Conservation (phyloP, 2,329 filamentous ascomycete genomes). For the Aspergillus latus region DNA sequence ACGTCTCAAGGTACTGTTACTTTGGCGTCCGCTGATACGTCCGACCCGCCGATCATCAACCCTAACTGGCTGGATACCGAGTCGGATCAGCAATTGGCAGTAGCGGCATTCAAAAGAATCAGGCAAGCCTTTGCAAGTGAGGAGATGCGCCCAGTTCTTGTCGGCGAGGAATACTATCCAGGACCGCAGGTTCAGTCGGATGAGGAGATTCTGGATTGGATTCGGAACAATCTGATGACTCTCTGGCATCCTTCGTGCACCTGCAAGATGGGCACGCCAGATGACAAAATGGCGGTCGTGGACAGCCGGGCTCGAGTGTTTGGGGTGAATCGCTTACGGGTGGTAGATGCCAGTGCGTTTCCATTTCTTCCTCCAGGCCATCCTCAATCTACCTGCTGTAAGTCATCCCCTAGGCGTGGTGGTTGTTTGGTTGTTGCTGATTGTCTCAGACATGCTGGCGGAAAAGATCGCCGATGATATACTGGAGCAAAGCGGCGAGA, state of each 20-base stretch:
- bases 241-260: constrained; percentile 33
- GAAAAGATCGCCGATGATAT: constrained; percentile 39
- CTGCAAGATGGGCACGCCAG: constrained; percentile 31
- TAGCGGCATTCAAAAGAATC: constrained; percentile 46
- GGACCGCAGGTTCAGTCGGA: constrained; percentile 42
- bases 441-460: constrained; percentile 33
- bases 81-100: constrained; percentile 45
- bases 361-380: constrained; percentile 43
- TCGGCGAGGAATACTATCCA: constrained; percentile 41
- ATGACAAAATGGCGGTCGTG: constrained; percentile 33
- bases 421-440: not conserved
- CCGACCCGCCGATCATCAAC: constrained; percentile 46
- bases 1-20: constrained; percentile 49
- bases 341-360: constrained; percentile 39
- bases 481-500: not conserved
- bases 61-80: constrained; percentile 48
- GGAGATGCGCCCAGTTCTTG: constrained; percentile 30
- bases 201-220: constrained; percentile 41
- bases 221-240: constrained; percentile 30
- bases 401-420: constrained; percentile 5
- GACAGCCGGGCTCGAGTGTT: constrained; percentile 32
- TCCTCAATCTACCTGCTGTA: constrained; percentile 38
- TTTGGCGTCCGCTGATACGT: constrained; percentile 28
- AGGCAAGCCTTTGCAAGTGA: constrained; percentile 38
- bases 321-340: constrained; percentile 31